Evolutionary conservation across 2,329 filamentous ascomycete species (phyloP).

Genomic region (Claviceps arundinis): DNA sequence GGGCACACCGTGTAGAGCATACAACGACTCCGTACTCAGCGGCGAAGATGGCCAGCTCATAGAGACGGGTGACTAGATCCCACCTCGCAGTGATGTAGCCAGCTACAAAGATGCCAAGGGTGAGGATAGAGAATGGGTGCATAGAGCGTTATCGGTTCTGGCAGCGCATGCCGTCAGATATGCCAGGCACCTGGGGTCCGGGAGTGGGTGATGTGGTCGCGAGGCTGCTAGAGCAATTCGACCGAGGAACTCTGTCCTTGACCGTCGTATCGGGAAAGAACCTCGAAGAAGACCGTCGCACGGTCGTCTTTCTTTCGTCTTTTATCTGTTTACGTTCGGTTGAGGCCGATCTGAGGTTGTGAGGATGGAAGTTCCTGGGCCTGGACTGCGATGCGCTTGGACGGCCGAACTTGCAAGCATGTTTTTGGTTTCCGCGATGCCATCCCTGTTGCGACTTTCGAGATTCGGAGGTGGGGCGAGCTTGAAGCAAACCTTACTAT

Average conservation of each 20-base stretch:
- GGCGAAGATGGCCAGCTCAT: conserved; percentile 93
- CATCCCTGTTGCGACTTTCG: conserved; percentile 3
- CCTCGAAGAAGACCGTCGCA: background rate
- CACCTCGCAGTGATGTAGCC: conserved; percentile 99
- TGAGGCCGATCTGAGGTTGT: background rate
- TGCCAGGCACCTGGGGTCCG: background rate
- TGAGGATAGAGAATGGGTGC: conserved; percentile 96
- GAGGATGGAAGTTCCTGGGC: background rate
- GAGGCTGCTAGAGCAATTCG: conserved; percentile 1
- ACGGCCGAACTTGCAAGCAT: background rate
- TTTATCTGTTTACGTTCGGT: background rate
- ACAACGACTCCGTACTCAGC: conserved; percentile 98
- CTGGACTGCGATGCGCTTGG: background rate
- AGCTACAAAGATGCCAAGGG: conserved; percentile 96
- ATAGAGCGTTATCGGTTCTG: conserved; percentile 46
- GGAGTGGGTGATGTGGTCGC: conserved; percentile 1
- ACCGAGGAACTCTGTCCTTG: background rate
- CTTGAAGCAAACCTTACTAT: background rate
- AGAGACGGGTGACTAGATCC: conserved; percentile 92
- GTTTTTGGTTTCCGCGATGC: background rate
- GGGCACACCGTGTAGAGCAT: conserved; percentile 10
- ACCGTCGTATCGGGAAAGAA: background rate
- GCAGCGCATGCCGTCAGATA: conserved; percentile 29
- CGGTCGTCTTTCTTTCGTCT: background rate
- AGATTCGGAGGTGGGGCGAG: conserved; percentile 3